These are phyloP conservation scores for Penicillium sp. DNA, from an alignment of 2,329 filamentous ascomycete genomes.

Conservation along the genomic window DNA sequence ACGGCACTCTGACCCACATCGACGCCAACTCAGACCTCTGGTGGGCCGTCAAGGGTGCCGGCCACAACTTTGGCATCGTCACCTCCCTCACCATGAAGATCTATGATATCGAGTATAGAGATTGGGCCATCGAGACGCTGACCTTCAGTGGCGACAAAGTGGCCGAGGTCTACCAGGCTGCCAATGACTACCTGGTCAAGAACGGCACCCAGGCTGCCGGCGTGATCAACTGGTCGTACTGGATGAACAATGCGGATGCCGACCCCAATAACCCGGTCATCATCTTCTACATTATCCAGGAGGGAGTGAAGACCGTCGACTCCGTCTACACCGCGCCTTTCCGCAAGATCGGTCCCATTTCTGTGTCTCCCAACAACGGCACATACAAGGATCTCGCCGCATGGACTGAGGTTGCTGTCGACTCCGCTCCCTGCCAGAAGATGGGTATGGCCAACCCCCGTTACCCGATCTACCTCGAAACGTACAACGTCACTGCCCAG, in stretches of 20 bases:
- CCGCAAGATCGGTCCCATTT: constrained; percentile 35
- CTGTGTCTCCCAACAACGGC: constrained; percentile 28
- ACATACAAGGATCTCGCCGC: constrained; percentile 40
- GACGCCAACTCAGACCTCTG: constrained; percentile 43
- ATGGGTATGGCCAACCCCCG: constrained; percentile 34
- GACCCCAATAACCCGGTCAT: constrained; percentile 26
- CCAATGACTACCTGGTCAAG: constrained; percentile 41
- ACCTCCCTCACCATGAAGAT: constrained; percentile 43
- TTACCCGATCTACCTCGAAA: constrained; percentile 40
- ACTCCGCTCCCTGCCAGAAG: constrained; percentile 38
- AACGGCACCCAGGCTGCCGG: constrained; percentile 39
- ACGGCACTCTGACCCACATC: constrained; percentile 38
- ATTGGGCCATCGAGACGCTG: constrained; percentile 38
- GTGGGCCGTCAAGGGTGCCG: constrained; percentile 51
- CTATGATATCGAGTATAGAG: constrained; percentile 34
- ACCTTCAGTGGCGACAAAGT: constrained; percentile 44
- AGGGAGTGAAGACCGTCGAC: constrained; percentile 34
- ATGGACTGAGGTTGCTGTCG: constrained; percentile 38
- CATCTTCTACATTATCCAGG: constrained; percentile 27
- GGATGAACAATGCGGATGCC: constrained; percentile 19
- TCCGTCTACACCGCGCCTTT: constrained; percentile 39
- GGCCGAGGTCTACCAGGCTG: constrained; percentile 43
- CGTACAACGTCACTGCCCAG: constrained; percentile 34
- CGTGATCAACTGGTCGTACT: constrained; percentile 44
- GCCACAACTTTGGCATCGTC: constrained; percentile 53